phyloP scores from a whole-genome alignment of 2,329 filamentous ascomycete genomes.

The Pseudopyricularia javanii region DNA sequence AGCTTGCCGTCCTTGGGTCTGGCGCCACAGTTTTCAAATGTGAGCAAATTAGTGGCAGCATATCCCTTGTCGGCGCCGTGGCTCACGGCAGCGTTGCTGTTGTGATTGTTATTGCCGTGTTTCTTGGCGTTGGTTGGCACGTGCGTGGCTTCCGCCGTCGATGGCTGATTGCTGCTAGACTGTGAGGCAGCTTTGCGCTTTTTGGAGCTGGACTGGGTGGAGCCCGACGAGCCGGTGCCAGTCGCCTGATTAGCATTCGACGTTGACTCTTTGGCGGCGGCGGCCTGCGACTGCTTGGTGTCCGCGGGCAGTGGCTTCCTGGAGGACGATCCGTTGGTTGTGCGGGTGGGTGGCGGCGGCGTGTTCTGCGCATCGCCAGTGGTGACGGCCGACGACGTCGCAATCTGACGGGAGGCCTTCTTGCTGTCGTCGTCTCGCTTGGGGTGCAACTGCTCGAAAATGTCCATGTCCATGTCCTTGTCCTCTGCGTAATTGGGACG shows the following conservation, averaged over 20 bases:
- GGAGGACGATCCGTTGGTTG: constrained; percentile 11
- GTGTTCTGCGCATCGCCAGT: constrained; percentile 11
- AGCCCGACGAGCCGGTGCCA: constrained; percentile 3
- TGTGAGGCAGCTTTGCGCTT: constrained; percentile 68
- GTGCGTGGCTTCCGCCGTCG: constrained; percentile 7
- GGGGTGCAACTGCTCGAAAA: constrained; percentile 52
- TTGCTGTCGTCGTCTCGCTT: constrained; percentile 44
- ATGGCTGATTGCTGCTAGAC: constrained; percentile 11
- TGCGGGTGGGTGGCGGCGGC: constrained; percentile 23
- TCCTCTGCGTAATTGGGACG: constrained; percentile 94
- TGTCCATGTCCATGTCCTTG: constrained; percentile 77
- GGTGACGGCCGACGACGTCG: constrained; percentile 13
- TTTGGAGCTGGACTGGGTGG: constrained; percentile 51
- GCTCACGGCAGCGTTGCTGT: not conserved
- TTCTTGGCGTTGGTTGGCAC: not conserved
- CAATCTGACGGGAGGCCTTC: constrained; percentile 34
- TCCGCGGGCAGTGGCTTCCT: constrained; percentile 19
- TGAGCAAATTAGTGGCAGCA: constrained; percentile 75
- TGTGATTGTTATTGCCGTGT: constrained; percentile 3
- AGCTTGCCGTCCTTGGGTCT: constrained; percentile 65
- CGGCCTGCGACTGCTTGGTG: constrained; percentile 22
- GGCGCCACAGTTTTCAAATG: constrained; percentile 61
- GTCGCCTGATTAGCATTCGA: constrained; percentile 1
- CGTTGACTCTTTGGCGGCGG: constrained; percentile 19
- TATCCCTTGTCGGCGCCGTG: constrained; percentile 18